Evolutionary conservation across 2,329 filamentous ascomycete species (phyloP).

Genomic region (Conoideocrella luteorostrata): DNA sequence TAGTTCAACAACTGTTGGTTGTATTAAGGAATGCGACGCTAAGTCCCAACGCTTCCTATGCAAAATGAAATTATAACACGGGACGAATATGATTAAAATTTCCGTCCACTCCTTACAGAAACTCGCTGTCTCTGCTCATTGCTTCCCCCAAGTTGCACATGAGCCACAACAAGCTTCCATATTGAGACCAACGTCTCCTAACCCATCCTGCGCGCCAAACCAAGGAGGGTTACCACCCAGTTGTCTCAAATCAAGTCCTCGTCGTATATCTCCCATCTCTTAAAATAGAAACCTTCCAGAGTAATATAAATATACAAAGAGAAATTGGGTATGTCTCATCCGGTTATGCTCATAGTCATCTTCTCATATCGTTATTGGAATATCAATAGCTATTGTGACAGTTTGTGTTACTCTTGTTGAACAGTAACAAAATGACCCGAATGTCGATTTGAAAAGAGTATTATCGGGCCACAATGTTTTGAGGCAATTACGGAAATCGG

Average conservation of each 20-base stretch:
- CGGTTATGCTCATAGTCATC: conserved; percentile 12
- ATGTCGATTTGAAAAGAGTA: background rate
- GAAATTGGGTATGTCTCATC: conserved; percentile 9
- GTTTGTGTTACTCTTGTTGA: conserved; percentile 1
- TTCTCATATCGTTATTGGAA: conserved; percentile 12
- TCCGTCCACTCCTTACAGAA: background rate
- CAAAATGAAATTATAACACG: conserved; percentile 4
- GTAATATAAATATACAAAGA: conserved; percentile 10
- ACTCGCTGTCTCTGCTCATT: background rate
- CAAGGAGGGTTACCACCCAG: background rate
- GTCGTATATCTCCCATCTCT: conserved; percentile 1
- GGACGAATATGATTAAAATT: background rate
- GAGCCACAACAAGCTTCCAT: background rate
- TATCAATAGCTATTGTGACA: conserved; percentile 13
- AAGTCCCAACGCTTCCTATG: conserved; percentile 5
- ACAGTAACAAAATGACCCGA: background rate
- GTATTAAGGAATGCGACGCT: background rate
- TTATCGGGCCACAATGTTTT: background rate
- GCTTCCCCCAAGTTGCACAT: background rate
- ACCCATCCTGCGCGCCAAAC: background rate
- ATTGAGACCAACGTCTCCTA: background rate
- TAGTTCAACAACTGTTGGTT: too few species aligned
- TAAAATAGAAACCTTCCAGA: background rate
- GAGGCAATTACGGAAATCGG: background rate
- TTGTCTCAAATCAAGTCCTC: background rate